These are phyloP conservation scores for Apiospora phragmitis DNA, from an alignment of 2,329 filamentous ascomycete species.

Conservation along the genomic window DNA sequence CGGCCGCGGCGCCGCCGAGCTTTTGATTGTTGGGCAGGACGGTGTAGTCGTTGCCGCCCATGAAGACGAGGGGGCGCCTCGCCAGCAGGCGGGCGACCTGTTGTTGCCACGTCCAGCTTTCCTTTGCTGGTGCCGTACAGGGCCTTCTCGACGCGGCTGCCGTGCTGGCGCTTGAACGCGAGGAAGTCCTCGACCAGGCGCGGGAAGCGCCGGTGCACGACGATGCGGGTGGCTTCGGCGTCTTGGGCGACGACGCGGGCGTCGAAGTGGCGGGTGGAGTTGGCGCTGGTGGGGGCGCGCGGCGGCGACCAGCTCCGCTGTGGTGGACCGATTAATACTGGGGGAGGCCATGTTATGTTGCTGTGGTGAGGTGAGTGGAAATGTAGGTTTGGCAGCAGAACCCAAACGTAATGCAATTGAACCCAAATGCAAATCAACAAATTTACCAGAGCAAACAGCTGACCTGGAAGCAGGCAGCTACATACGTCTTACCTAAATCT, in stretches of 20 bases:
- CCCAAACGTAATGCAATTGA: not conserved
- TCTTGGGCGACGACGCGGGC: slow-evolving; percentile 20
- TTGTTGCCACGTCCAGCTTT: slow-evolving; percentile 23
- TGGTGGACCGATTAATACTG: not conserved
- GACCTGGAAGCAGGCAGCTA: not conserved
- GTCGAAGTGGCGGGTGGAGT: slow-evolving; percentile 19
- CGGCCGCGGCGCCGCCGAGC: slow-evolving; percentile 6
- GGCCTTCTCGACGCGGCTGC: slow-evolving; percentile 22
- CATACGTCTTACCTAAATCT: not conserved
- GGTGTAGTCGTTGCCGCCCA: slow-evolving; percentile 23
- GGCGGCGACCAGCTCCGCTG: not conserved
- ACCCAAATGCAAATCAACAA: not conserved
- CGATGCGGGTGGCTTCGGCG: slow-evolving; percentile 26
- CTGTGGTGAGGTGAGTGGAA: not conserved
- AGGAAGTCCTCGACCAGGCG: slow-evolving; percentile 28
- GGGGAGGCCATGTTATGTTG: not conserved
- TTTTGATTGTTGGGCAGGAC: slow-evolving; percentile 20
- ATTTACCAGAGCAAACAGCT: not conserved
- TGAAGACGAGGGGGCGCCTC: slow-evolving; percentile 28
- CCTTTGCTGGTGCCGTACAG: slow-evolving; percentile 18
- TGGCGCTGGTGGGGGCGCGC: not conserved
- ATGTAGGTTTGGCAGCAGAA: not conserved
- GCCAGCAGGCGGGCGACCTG: slow-evolving; percentile 27
- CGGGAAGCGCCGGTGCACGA: slow-evolving; percentile 27
- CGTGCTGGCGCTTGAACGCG: slow-evolving; percentile 26